Evolutionary conservation across 805 yeast genomes (phyloP).

Genomic region (Kluyveromyces nonfermentans): DNA sequence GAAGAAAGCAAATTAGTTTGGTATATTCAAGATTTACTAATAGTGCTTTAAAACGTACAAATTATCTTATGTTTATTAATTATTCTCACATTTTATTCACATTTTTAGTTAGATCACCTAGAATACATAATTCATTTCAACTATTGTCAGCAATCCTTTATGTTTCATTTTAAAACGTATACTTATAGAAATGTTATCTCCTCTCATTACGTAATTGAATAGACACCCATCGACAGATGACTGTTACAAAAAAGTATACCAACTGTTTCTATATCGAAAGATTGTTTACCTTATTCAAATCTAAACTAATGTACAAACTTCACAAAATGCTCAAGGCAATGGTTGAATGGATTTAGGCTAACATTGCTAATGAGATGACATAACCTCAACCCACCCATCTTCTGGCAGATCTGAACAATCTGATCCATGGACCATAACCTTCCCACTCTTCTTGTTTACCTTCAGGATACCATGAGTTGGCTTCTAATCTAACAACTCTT

Average conservation of each 20-base stretch:
- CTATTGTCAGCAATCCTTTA: too few species aligned
- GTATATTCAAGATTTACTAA: too few species aligned
- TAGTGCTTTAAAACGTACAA: too few species aligned
- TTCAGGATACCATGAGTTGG: constrained; percentile 86
- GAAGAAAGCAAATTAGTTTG: constrained; percentile 18
- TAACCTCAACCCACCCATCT: constrained; percentile 61
- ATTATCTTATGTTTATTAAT: too few species aligned
- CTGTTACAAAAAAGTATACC: too few species aligned
- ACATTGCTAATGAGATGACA: neutral
- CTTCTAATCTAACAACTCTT: constrained; percentile 77
- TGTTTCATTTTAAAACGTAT: too few species aligned
- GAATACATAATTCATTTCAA: too few species aligned
- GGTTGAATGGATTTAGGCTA: neutral
- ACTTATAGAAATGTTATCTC: too few species aligned
- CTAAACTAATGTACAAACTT: neutral
- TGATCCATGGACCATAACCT: constrained; percentile 90
- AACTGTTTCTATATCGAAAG: neutral
- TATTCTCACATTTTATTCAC: neutral
- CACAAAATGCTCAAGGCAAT: neutral
- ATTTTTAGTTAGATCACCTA: too few species aligned
- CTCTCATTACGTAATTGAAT: too few species aligned
- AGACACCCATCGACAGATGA: too few species aligned
- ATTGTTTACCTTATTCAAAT: neutral
- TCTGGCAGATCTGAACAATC: constrained; percentile 86
- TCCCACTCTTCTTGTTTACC: constrained; percentile 55